These are phyloP conservation scores for Alternaria infectoria DNA, from an alignment of 2,329 filamentous ascomycete genomes.

Conservation along the genomic window DNA sequence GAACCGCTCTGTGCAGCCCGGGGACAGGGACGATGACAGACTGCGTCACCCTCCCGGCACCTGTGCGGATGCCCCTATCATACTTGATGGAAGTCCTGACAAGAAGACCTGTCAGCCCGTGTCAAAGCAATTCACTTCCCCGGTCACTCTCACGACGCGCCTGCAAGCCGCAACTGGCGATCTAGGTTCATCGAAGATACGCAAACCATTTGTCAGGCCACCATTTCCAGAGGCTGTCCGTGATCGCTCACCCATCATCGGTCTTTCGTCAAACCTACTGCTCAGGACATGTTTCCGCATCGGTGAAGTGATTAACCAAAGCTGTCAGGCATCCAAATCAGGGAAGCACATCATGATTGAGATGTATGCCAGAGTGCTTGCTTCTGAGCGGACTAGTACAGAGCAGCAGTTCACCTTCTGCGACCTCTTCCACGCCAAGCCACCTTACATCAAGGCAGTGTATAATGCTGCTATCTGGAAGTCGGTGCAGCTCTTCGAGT, in stretches of 20 bases:
- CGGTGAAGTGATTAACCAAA: constrained; percentile 63
- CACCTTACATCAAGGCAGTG: constrained; percentile 59
- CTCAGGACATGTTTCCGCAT: constrained; percentile 69
- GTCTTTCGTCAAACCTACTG: constrained; percentile 55
- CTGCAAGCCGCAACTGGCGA: constrained; percentile 14
- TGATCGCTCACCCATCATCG: constrained; percentile 62
- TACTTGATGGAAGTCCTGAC: background rate
- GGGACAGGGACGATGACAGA: background rate
- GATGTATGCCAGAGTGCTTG: constrained; percentile 66
- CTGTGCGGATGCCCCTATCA: background rate
- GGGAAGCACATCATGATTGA: constrained; percentile 63
- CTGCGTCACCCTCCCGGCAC: background rate
- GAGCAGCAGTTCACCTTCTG: constrained; percentile 70
- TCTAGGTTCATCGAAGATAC: constrained; percentile 1
- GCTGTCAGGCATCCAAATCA: constrained; percentile 54
- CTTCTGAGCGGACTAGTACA: constrained; percentile 61
- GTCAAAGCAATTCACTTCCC: constrained; percentile 28
- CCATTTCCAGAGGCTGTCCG: constrained; percentile 58
- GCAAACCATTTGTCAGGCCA: constrained; percentile 57
- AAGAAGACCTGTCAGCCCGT: background rate
- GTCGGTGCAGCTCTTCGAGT: constrained; percentile 53
- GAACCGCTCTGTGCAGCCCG: constrained; percentile 3
- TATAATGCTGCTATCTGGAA: constrained; percentile 55
- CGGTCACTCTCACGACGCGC: constrained; percentile 28
- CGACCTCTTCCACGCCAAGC: constrained; percentile 66